Evolutionary conservation across 345 rosid genomes (phyloP).

Genomic region (Eucalyptus regnans): DNA sequence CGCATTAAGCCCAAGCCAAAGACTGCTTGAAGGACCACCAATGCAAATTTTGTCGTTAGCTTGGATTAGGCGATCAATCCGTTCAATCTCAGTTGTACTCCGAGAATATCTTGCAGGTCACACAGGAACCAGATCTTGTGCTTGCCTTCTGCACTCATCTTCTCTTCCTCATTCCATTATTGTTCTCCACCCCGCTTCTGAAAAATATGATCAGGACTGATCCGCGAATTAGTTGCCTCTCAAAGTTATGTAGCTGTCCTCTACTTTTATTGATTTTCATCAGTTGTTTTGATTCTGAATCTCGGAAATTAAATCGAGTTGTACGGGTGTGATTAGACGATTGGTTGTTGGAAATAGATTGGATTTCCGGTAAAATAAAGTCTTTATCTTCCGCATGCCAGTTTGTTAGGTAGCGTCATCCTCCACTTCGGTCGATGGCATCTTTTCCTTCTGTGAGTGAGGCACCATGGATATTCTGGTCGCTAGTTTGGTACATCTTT

Average conservation of each 20-base stretch:
- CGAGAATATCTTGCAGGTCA: background rate
- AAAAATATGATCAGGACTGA: background rate
- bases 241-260: background rate
- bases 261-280: background rate
- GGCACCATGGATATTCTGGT: background rate
- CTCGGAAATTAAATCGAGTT: background rate
- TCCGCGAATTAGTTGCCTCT: background rate
- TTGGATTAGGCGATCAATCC: background rate
- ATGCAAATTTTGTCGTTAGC: background rate
- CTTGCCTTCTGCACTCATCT: background rate
- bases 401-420: background rate
- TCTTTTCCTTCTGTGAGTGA: background rate
- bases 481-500: background rate
- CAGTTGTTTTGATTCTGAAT: background rate
- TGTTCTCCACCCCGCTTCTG: background rate
- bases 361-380: background rate
- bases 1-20: slow-evolving; percentile 34
- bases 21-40: slow-evolving; percentile 8
- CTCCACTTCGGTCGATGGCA: background rate
- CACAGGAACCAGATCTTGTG: background rate
- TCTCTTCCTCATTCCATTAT: background rate
- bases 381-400: background rate
- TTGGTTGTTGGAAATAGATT: background rate
- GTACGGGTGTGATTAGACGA: background rate
- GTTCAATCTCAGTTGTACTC: background rate